Evolutionary conservation across 1,139 yeast species (phyloP).

Genomic region (Kluyveromyces marxianus): DNA sequence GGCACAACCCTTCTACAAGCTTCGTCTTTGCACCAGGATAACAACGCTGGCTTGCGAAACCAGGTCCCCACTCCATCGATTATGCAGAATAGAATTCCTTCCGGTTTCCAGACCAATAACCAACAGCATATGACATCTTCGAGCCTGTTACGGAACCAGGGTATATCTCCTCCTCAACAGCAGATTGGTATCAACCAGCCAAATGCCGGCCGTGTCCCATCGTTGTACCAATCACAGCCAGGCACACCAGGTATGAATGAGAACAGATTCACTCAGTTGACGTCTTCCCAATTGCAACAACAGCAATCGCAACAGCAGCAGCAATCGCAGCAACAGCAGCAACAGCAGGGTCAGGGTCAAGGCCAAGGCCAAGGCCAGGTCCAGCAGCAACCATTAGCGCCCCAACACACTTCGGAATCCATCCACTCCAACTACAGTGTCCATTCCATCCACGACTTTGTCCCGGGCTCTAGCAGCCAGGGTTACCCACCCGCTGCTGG

Average conservation of each 20-base stretch:
- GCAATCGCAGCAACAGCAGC: constrained; percentile 6
- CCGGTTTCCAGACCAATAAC: constrained; percentile 27
- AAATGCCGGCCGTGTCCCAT: constrained; percentile 16
- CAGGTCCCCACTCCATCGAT: constrained; percentile 26
- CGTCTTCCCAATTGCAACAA: constrained; percentile 12
- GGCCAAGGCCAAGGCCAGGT: constrained; percentile 9
- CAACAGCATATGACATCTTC: constrained; percentile 19
- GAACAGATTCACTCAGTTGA: constrained; percentile 17
- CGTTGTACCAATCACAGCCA: constrained; percentile 26
- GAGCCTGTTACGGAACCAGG: constrained; percentile 27
- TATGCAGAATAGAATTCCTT: constrained; percentile 25
- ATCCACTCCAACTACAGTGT: constrained; percentile 29
- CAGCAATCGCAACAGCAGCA: constrained; percentile 10
- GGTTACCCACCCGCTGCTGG: constrained; percentile 4
- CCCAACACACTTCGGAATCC: constrained; percentile 30
- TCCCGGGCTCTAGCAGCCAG: constrained; percentile 5
- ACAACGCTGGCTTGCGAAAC: constrained; percentile 24
- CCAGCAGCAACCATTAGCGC: constrained; percentile 15
- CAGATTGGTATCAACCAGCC: constrained; percentile 15
- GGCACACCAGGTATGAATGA: constrained; percentile 28
- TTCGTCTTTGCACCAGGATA: constrained; percentile 15
- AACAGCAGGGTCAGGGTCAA: constrained; percentile 9
- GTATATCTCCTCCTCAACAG: constrained; percentile 23
- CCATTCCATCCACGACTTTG: constrained; percentile 27
- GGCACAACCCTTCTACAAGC: constrained; percentile 8